Evolutionary conservation across 768 basidiomycete species (phyloP), one percentile per base, ranked within the genome.

Genomic region (Amanita rubescens): DNA sequence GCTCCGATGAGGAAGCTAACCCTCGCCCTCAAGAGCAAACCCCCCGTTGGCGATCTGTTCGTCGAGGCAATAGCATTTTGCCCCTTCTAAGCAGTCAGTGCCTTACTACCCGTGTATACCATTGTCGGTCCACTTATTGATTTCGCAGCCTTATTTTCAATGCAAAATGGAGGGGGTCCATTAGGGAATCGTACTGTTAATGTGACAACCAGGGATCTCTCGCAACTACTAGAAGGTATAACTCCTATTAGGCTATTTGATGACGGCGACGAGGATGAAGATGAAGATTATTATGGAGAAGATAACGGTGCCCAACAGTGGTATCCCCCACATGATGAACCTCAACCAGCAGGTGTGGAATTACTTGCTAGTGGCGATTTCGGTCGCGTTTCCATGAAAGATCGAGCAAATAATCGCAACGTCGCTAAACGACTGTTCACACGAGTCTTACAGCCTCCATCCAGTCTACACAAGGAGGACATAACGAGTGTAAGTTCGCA

Each of bases 301-400:
- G 73, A 79, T 10, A 66, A 71, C 15, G 69, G 70, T 4, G 62
- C 66, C n/a, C 51, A 37, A 30, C 48, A 57, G 39, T 71, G 67
- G 68, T 67, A 61, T 59, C 65, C 62, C 57, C 64, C 60, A 57
- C 54, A 55, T 19, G 63, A 65, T 41, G 77, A 84, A 54, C 86
- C 90, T 5, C 78, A 85, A 65, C 60, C 77, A 48, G 74, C 69
- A 30, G 92, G 92, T 2, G 60, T 82, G 14, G 72, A 78, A 38
- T 73, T 95, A 11, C 73, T 90, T 9, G 77, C 77, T 58, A 76
- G 82, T 59, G 92, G 92, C 43, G 87, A 93, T 50, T 95, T 93
- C 66, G 91, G 91, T 15, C 69, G 78, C 54, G 72, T 89, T 32
- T 70, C 72, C 33, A 67, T 72, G 51, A 83, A 83, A 62, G 62